Base-by-base conservation (phyloP, 176 grass and related monocot species). In the barley (Hordeum vulgare) region DNA sequence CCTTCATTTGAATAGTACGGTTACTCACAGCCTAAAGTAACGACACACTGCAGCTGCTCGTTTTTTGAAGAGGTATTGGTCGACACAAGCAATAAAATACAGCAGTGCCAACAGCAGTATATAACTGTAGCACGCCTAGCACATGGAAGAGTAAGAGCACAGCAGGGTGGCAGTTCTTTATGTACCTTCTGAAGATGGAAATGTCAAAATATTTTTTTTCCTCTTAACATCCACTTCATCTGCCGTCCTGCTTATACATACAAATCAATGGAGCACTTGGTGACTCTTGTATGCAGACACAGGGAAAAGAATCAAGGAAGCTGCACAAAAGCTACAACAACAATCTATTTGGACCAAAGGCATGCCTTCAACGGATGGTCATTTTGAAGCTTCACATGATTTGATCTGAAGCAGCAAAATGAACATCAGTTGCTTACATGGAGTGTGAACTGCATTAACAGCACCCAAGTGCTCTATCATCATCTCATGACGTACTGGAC, bases 371-470 rank as follows among this genome's bases (percentile, higher is more conserved):
- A 84, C 84, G 66, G 85, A 62, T 27, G 17, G 25, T 28, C 80
- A 90, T 86, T 90, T 74, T 74, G 80, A 83, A 83, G 74, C 80
- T 83, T 59, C 66, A 74, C 68, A 42, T 49, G 29, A 59, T 72
- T 74, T 72, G n/a, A 63, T 74, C 36, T 59, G 74, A 83, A 90
- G 79, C 79, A 61, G 12, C 36, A 5, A 86, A 83, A 83, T 83
- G 79, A 83, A 37, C 65, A 66, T 68, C 66, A 18, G 84, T 79
- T 83, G n/a, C 84, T 78, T 83, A 83, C 76, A 86, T 49, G 56
- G 45, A 66, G 23, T 66, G n/a, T 21, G 47, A 68, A 84, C 17
- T 40, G 39, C 44, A 76, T 56, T 76, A 51, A 56, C 41, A 66
- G 25, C 63, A 65, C 42, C 29, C 3, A 3, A 9, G 24, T 26